Evolutionary conservation across 345 rosid species (phyloP), one percentile per base, ranked within the genome.

Genomic region (Conringia planisiliqua): DNA sequence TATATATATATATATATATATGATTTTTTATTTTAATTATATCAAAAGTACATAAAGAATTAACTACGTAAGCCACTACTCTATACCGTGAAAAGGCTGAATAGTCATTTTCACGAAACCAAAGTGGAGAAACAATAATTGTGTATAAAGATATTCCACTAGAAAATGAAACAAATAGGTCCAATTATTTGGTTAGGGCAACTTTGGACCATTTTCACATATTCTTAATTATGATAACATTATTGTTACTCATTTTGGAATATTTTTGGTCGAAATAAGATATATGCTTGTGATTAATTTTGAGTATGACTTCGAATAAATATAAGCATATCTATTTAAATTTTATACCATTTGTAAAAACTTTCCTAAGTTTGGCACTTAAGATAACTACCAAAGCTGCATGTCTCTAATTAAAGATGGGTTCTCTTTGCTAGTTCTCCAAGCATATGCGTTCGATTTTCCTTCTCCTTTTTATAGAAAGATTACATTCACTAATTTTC

Each of bases 91-190:
- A 57, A 80, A 63, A 72, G 63, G 33, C 13, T 46, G 70, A 52
- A 79, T 64, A 20, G 69, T 64, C 60, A 29, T 17, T 78, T 71
- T 39, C 62, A 52, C 48, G 22, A 27, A 17, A 56, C 52, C 61
- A 39, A 65, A 71, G 73, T 77, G 72, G 75, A 57, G 72, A 54
- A 56, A 47, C 58, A 73, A 73, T 64, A 43, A 73, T 73, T 73
- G 58, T 73, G 71, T 65, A 55, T 64, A 64, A 73, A 73, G 71
- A 73, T 64, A 72, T 71, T 79, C 56, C 71, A 33, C 71, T 43
- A n/a, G 35, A 57, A 76, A 68, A 55, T 63, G 69, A 56, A 68
- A 9, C 62, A 75, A 68, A 75, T 48, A 57, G 66, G 67, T 59
- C 59, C 51, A 74, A 20, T 56, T 62, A 62, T 51, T 62, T 63